These are phyloP conservation scores for Clavispora santaluciae DNA, from an alignment of 805 yeast genomes.

Conservation along the genomic window DNA sequence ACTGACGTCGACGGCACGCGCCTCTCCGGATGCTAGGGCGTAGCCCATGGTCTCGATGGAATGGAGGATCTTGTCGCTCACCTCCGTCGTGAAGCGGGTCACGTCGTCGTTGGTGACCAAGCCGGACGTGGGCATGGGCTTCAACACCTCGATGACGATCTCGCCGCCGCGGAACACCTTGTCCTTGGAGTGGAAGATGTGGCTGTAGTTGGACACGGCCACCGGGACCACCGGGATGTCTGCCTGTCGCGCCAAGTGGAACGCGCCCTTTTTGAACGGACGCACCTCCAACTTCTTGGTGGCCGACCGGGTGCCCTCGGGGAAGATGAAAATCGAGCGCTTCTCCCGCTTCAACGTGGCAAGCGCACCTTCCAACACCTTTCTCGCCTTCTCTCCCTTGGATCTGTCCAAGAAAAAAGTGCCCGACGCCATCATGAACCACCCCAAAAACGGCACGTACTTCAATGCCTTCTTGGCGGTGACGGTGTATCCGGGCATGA, in stretches of 20 bases:
- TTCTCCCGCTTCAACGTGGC: conserved; percentile 52
- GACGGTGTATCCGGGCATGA: conserved; percentile 85
- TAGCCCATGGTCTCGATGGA: conserved; percentile 40
- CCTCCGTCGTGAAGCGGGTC: conserved; percentile 49
- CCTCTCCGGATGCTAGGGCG: conserved; percentile 12
- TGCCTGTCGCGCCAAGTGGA: conserved; percentile 94
- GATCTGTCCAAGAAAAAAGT: conserved; percentile 87
- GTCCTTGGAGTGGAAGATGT: conserved; percentile 55
- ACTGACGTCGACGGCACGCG: conserved; percentile 1
- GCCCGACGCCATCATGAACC: conserved; percentile 93
- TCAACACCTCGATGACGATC: conserved; percentile 71
- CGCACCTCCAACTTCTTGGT: conserved; percentile 61
- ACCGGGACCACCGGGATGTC: conserved; percentile 85
- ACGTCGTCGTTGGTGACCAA: conserved; percentile 66
- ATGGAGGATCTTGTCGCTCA: conserved; percentile 53
- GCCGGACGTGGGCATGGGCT: conserved; percentile 71
- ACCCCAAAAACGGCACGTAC: conserved; percentile 86
- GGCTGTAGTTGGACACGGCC: conserved; percentile 81
- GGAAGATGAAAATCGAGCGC: conserved; percentile 84
- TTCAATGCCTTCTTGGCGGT: conserved; percentile 86
- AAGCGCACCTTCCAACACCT: conserved; percentile 69
- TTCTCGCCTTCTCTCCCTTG: conserved; percentile 68
- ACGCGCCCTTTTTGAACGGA: conserved; percentile 96
- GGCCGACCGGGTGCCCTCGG: conserved; percentile 95
- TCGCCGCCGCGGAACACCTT: conserved; percentile 73